phyloP scores from a whole-genome alignment of 2,329 filamentous ascomycete genomes.

The Verticillium longisporum region DNA sequence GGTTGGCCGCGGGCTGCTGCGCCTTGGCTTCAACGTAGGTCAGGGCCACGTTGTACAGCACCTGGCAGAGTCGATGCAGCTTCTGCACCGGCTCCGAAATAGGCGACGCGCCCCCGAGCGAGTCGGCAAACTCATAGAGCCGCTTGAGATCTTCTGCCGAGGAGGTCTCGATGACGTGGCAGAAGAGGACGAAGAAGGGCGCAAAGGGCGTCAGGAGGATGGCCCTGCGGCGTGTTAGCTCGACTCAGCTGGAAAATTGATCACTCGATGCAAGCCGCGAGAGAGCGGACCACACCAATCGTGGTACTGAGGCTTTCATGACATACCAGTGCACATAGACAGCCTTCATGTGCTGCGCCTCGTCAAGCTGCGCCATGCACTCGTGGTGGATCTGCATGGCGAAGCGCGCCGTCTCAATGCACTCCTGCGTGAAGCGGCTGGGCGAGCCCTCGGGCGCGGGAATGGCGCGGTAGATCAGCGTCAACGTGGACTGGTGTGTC shows the following conservation, averaged over 20 bases:
- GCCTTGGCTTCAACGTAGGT: slow-evolving; percentile 1
- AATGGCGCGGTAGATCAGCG: slow-evolving; percentile 45
- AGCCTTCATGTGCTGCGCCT: slow-evolving; percentile 31
- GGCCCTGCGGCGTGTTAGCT: slow-evolving; percentile 29
- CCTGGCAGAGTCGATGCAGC: slow-evolving; percentile 43
- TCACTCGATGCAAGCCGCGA: slow-evolving; percentile 8
- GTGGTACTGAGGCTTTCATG: not conserved
- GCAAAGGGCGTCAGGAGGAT: slow-evolving; percentile 50
- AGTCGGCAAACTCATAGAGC: slow-evolving; percentile 49
- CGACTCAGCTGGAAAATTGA: not conserved
- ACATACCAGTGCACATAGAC: slow-evolving; percentile 47
- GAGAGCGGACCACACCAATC: not conserved
- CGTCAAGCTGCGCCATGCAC: slow-evolving; percentile 30
- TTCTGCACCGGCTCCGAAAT: slow-evolving; percentile 24
- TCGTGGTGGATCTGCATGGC: slow-evolving; percentile 38
- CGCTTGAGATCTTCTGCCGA: slow-evolving; percentile 45
- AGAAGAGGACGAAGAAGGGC: slow-evolving; percentile 54
- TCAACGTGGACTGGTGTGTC: slow-evolving; percentile 38
- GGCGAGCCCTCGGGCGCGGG: slow-evolving; percentile 34
- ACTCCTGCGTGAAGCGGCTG: slow-evolving; percentile 40
- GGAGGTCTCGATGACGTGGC: slow-evolving; percentile 48
- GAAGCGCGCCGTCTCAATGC: slow-evolving; percentile 41
- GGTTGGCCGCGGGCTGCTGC: slow-evolving; percentile 26
- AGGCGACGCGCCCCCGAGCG: slow-evolving; percentile 15
- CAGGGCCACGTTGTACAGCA: not conserved